These are phyloP conservation scores for Talaromyces sp. DNA, from an alignment of 2,329 filamentous ascomycete genomes.

Conservation along the genomic window DNA sequence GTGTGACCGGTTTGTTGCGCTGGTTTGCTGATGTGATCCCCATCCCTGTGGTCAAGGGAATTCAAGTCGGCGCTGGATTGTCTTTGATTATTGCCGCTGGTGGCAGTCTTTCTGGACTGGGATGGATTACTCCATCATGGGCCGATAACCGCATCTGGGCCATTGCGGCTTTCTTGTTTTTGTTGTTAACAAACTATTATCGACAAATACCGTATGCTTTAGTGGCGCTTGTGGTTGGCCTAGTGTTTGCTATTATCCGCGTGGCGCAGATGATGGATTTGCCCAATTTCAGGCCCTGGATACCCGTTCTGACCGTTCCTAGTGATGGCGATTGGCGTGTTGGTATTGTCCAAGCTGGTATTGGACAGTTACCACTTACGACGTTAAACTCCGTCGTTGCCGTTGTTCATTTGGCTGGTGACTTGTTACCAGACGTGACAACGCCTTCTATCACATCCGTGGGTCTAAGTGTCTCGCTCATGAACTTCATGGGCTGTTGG, in stretches of 20 bases:
- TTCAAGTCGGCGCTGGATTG: slow-evolving; percentile 86
- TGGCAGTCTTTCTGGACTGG: slow-evolving; percentile 58
- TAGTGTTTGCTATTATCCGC: slow-evolving; percentile 58
- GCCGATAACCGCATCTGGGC: slow-evolving; percentile 77
- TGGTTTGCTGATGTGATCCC: slow-evolving; percentile 72
- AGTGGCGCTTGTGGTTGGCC: slow-evolving; percentile 61
- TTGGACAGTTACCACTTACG: slow-evolving; percentile 86
- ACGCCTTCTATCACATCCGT: slow-evolving; percentile 69
- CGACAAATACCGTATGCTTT: slow-evolving; percentile 73
- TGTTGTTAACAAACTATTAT: slow-evolving; percentile 62
- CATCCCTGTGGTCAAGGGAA: slow-evolving; percentile 84
- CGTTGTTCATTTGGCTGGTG: slow-evolving; percentile 69
- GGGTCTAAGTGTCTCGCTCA: slow-evolving; percentile 72
- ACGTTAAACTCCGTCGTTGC: slow-evolving; percentile 90
- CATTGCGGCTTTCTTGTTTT: slow-evolving; percentile 63
- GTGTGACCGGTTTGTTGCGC: slow-evolving; percentile 69
- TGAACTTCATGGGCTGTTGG: slow-evolving; percentile 84
- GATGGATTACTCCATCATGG: slow-evolving; percentile 61
- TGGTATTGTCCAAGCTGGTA: slow-evolving; percentile 60
- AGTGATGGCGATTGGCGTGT: slow-evolving; percentile 43
- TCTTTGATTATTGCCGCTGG: slow-evolving; percentile 76
- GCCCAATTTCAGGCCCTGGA: slow-evolving; percentile 57
- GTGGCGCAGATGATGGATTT: slow-evolving; percentile 32
- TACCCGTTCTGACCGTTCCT: slow-evolving; percentile 50
- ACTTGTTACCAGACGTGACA: slow-evolving; percentile 66